Base-by-base conservation (phyloP, 1,139 yeast genomes). In the Yarrowia galli region DNA sequence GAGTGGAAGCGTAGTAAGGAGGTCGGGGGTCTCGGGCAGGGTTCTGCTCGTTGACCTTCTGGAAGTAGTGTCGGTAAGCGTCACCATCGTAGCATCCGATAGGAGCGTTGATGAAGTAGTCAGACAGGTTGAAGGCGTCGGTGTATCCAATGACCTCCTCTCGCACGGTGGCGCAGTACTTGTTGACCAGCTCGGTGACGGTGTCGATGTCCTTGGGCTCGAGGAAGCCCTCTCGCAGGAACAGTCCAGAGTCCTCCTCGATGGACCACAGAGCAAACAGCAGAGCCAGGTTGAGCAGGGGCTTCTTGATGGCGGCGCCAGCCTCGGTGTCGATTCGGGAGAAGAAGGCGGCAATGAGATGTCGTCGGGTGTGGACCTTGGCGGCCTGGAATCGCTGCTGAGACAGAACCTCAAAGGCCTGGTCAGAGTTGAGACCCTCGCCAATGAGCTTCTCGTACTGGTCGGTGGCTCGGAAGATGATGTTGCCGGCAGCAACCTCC, bases 121-220 rank as follows among this genome's bases (percentile, higher is more conserved):
- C 98, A 45, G 93, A 86, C 75, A 89, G 84, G 80, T 89, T 88
- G 84, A 93, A 93, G 7, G 97, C 85, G 79, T 93, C 98, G n/a
- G 97, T 90, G 73, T 91, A 83, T 22, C 91, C 91, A 76, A 92
- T 86, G 69, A 89, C 89, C 74, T 89, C 88, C 61, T 87, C 87
- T 78, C 98, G 77, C 16, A 81, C 78, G 69, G 71, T 71, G 67
- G 71, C 73, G 69, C 81, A 78, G 72, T 79, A 77, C 46, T 73
- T 74, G 70, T 79, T 77, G 53, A 80, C 81, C 18, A 75, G 74
- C 35, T 69, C 71, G 35, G 79, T 76, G 53, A 80, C 75, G 51
- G 70, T 68, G 68, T 75, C 78, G 28, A 81, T 73, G 68, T 78
- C 80, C 32, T 69, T 71, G 16, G 82, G 73, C 35, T 75, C 71